These are phyloP conservation scores for Dothistroma septosporum DNA, from an alignment of 2,329 filamentous ascomycete genomes.

Conservation along the genomic window DNA sequence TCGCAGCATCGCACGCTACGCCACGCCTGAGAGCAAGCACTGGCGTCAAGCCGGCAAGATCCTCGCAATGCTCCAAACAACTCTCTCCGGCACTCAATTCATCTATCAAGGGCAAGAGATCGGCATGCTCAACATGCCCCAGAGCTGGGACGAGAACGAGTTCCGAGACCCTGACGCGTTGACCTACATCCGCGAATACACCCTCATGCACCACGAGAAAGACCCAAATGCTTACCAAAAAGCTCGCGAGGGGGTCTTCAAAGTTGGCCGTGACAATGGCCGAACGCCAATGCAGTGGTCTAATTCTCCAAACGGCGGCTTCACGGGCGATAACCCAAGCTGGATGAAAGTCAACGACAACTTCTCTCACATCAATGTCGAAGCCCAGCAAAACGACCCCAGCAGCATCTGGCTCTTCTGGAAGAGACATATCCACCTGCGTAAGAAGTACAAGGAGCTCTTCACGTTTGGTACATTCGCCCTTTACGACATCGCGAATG, in stretches of 20 bases:
- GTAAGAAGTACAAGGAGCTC: constrained; percentile 59
- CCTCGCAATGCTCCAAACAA: constrained; percentile 54
- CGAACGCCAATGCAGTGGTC: constrained; percentile 71
- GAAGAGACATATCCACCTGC: constrained; percentile 45
- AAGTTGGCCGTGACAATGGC: constrained; percentile 64
- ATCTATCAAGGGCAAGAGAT: constrained; percentile 69
- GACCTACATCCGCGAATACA: constrained; percentile 53
- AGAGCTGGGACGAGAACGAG: constrained; percentile 46
- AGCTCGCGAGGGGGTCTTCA: constrained; percentile 50
- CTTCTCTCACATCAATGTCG: constrained; percentile 60
- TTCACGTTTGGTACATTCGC: constrained; percentile 66
- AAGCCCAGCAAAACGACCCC: constrained; percentile 46
- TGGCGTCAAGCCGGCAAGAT: constrained; percentile 55
- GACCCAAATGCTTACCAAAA: constrained; percentile 30
- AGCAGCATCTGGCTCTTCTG: constrained; percentile 60
- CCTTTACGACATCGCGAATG: constrained; percentile 50
- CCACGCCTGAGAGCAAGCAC: constrained; percentile 30
- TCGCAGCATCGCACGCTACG: constrained; percentile 50
- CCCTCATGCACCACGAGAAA: constrained; percentile 55
- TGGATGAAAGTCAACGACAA: constrained; percentile 70
- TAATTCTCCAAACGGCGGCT: constrained; percentile 57
- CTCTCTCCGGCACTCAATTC: constrained; percentile 61
- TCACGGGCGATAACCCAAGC: constrained; percentile 54
- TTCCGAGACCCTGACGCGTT: constrained; percentile 22
- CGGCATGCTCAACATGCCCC: constrained; percentile 62